Evolutionary conservation across 139 green algal genomes (phyloP), one percentile per base, ranked within the genome.

Genomic region (Nannochloris sp.): DNA sequence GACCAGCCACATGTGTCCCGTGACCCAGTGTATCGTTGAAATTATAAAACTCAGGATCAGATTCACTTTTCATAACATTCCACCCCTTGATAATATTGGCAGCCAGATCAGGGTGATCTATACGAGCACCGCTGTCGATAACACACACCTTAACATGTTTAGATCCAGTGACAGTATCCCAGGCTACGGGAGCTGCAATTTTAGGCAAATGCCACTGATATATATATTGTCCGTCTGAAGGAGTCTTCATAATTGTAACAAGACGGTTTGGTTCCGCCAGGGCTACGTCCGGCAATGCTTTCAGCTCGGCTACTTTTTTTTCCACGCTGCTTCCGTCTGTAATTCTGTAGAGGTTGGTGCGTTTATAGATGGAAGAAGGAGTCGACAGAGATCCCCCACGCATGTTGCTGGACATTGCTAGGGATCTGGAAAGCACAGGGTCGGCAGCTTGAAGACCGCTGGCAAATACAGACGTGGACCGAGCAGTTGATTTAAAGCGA

Each of bases 41-140:
- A 27, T 66, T 30, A 34, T 59, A 23, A 59, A 27, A 59, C 27
- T 35, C 27, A 34, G 38, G 34, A 27, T 48, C 30, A 54, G 5
- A 38, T 0, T 57, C 24, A 23, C 56, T 25, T n/a, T 23, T 14
- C 8, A 57, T 27, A 33, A 70, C 34, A 79, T 84, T 73, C 58
- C 58, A 73, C 1, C 58, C 67, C 4, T 36, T 54, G 6, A 61
- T 87, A 13, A 92, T 69, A 56, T 84, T 86, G 19, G 13, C 29
- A 5, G 27, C 45, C 12, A 93, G 57, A 59, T 91, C 83, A 8
- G 73, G 74, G 62, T 92, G 85, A 0, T 61, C 70, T 25, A 77
- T 31, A 23, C 89, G 72, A 0, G 79, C 60, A 19, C 87, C 85
- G 2, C 75, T 85, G 64, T 89, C 85, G 2, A 92, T 75, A 19